Base-by-base conservation (phyloP, 306 rosid genomes). In the Quillaja saponaria region DNA sequence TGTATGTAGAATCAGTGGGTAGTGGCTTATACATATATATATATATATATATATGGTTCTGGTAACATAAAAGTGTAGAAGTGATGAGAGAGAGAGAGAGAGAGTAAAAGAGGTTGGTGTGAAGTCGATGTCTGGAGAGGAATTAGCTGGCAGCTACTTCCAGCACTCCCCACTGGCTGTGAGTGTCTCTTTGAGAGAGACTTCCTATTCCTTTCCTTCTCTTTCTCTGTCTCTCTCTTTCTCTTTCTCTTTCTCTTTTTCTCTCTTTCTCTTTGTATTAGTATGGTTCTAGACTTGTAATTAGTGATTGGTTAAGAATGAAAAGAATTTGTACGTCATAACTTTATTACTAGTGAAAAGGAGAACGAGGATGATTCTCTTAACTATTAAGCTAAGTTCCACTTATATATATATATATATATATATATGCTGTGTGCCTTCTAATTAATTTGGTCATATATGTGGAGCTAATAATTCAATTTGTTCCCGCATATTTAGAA, bases 101-200 rank as follows among this genome's bases (percentile, higher is more conserved):
- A 50, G 56, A 49, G 45, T 38, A 56, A 28, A 53, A 40, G 63
- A 50, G 88, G 81, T 85, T 63, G 95, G 76, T 85, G 85, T 69
- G 69, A 80, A 52, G 95, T 90, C 91, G 3, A 64, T 48, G 72
- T 84, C 87, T 15, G 13, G 9, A 6, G 18, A 45, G 21, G 69
- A 35, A 78, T 80, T 66, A 87, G 95, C 90, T 90, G 95, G 90
- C 78, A 53, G 48, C 95, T 79, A 90, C 92, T 84, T 71, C 68
- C 18, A 7, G 28, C n/a, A 25, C 85, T 86, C 75, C 78, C 64
- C 58, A 62, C 28, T 59, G 4, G 18, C 13, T 3, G 6, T 11
- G 13, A 1, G 11, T 12, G 10, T 39, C 4, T 2, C 44, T 8
- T 3, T 39, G 17, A 3, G 38, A 3, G 18, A 20, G 41, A 3